Evolutionary conservation across 163 green algal species (phyloP).

Genomic region (Scenedesmus sp.): DNA sequence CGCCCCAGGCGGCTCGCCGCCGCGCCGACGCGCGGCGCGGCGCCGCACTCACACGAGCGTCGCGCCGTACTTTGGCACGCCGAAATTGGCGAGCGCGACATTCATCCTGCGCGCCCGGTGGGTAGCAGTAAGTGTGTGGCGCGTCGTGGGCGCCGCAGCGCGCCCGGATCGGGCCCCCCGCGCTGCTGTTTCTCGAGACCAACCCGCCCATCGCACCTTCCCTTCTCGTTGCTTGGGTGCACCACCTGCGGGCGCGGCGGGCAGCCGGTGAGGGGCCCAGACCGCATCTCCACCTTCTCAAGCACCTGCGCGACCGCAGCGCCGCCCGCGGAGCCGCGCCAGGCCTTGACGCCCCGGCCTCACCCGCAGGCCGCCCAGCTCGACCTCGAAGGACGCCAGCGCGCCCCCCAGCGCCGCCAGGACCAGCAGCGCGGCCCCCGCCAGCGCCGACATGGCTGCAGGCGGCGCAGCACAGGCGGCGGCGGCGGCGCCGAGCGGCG

Average conservation of each 20-base stretch:
- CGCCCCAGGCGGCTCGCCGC: neutral
- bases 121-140: too few species aligned
- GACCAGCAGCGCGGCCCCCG: neutral
- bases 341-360: conserved; percentile 5
- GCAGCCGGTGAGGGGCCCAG: too few species aligned
- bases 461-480: too few species aligned
- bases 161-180: too few species aligned
- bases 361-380: conserved; percentile 37
- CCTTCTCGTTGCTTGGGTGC: conserved; percentile 16
- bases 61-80: conserved; percentile 64
- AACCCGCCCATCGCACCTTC: too few species aligned
- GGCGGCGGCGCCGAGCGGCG: too few species aligned
- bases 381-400: conserved; percentile 30
- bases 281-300: neutral
- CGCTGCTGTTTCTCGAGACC: too few species aligned
- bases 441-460: too few species aligned
- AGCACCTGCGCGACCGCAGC: neutral
- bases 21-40: neutral
- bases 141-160: too few species aligned
- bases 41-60: conserved; percentile 47
- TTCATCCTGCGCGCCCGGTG: conserved; percentile 51
- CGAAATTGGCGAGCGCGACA: conserved; percentile 71
- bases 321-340: neutral
- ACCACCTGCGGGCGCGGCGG: conserved; percentile 1
- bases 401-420: neutral